Percentiles rank a stretch among this genome's conserved stretches.
These are phyloP conservation scores for Thielaviopsis punctulata DNA, from an alignment of 2,329 filamentous ascomycete genomes.

Conservation along the genomic window DNA sequence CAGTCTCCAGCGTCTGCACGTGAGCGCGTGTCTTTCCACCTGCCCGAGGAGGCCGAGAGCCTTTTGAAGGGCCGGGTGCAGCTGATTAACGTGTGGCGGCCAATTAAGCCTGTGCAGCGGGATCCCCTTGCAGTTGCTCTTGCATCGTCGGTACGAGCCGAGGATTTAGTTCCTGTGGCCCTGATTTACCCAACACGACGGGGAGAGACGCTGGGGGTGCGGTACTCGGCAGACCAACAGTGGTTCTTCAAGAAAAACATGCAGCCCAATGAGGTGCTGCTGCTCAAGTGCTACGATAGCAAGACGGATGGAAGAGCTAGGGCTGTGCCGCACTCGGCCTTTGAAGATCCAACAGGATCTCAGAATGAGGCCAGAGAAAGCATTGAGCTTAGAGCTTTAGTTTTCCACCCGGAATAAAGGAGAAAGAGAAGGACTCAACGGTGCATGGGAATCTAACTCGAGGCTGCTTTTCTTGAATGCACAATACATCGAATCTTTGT, in stretches of 20 bases:
- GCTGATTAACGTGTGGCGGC: constrained; percentile 36
- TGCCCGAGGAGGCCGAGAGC: constrained; percentile 24
- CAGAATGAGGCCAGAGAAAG: constrained; percentile 41
- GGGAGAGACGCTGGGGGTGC: constrained; percentile 31
- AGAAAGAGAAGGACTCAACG: constrained; percentile 16
- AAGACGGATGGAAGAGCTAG: constrained; percentile 23
- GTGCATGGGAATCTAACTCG: no score
- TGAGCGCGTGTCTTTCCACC: constrained; percentile 22
- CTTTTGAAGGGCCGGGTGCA: constrained; percentile 26
- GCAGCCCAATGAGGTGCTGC: constrained; percentile 33
- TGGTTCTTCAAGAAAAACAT: constrained; percentile 38
- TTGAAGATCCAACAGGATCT: constrained; percentile 30
- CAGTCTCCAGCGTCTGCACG: constrained; percentile 32
- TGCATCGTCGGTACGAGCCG: constrained; percentile 30
- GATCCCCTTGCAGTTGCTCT: constrained; percentile 39
- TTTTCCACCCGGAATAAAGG: constrained; percentile 29
- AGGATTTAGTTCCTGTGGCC: constrained; percentile 31
- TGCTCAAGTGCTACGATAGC: constrained; percentile 44
- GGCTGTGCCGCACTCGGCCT: constrained; percentile 36
- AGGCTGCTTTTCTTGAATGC: no score
- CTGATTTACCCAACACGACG: constrained; percentile 32
- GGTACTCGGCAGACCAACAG: constrained; percentile 24
- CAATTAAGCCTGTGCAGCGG: constrained; percentile 25
- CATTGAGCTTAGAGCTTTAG: constrained; percentile 39
- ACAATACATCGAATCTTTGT: no score